A percentile compares a stretch with the other conserved stretches of the same genome.
These are phyloP conservation scores for Tuber borchii DNA, from an alignment of 495 filamentous ascomycete species.

Conservation along the genomic window DNA sequence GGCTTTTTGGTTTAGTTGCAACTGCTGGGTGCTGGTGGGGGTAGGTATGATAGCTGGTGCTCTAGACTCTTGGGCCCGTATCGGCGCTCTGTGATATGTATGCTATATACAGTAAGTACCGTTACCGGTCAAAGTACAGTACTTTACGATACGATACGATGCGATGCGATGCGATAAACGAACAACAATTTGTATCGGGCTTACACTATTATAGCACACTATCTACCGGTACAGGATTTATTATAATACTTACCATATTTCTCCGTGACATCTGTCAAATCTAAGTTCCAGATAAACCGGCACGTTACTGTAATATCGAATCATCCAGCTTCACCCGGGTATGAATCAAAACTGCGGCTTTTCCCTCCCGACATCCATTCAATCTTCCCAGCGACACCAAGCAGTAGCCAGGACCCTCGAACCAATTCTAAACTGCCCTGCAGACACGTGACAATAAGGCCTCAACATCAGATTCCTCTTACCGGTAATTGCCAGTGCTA, in stretches of 20 bases:
- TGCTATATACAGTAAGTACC: background rate
- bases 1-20: too few relatives aligned
- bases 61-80: background rate
- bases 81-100: background rate
- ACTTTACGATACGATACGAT: background rate
- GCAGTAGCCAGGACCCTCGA: background rate
- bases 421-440: background rate
- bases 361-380: background rate
- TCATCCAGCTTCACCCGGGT: background rate
- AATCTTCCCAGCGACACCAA: background rate
- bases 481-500: background rate
- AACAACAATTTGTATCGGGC: background rate
- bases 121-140: too few relatives aligned
- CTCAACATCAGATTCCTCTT: background rate
- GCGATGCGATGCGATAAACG: background rate
- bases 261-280: background rate
- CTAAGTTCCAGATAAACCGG: background rate
- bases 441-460: constrained; percentile 1
- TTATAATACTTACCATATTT: too few relatives aligned
- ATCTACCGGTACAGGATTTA: too few relatives aligned
- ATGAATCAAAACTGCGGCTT: background rate
- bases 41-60: too few relatives aligned
- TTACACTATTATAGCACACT: background rate
- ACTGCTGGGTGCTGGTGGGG: too few relatives aligned
- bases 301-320: background rate